These are phyloP conservation scores for Leishmania lainsoni DNA, from an alignment of 208 protist species.

Conservation along the genomic window DNA sequence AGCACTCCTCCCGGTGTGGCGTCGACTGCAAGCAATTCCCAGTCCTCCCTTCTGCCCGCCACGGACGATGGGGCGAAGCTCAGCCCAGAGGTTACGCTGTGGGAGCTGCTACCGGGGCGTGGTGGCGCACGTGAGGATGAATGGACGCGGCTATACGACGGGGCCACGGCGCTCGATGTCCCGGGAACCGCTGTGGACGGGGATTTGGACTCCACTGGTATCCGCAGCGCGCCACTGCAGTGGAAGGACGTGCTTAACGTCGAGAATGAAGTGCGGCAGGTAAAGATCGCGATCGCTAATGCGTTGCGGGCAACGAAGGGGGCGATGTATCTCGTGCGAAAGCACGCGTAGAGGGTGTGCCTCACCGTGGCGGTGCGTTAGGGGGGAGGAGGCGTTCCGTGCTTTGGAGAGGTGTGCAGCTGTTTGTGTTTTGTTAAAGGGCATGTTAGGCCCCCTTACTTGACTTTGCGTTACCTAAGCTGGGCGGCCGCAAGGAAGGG, in stretches of 20 bases:
- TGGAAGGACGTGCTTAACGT: slow-evolving; percentile 55
- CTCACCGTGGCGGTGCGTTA: neutral
- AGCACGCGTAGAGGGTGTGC: neutral
- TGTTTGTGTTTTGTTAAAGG: neutral
- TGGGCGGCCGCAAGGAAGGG: neutral
- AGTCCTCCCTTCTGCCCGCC: slow-evolving; percentile 6
- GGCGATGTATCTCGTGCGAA: slow-evolving; percentile 15
- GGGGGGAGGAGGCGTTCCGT: neutral
- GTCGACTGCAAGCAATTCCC: neutral
- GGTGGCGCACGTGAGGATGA: neutral
- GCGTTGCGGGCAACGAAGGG: slow-evolving; percentile 52
- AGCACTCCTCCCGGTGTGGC: neutral
- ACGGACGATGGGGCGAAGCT: slow-evolving; percentile 19
- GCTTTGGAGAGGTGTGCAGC: no score
- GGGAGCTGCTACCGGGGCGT: slow-evolving; percentile 19
- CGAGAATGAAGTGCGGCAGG: slow-evolving; percentile 66
- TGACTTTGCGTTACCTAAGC: neutral
- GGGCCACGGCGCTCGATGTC: slow-evolving; percentile 4
- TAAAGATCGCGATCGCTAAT: slow-evolving; percentile 85
- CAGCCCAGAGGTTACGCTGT: slow-evolving; percentile 15
- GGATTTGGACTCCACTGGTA: slow-evolving; percentile 9
- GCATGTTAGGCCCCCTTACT: neutral
- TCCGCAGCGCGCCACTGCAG: slow-evolving; percentile 11
- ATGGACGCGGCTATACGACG: slow-evolving; percentile 32
- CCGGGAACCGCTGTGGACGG: slow-evolving; percentile 6